Percentiles rank a stretch among this genome's conserved stretches.
Evolutionary conservation across 345 rosid species (phyloP).

Genomic region (Ceriops tagal): DNA sequence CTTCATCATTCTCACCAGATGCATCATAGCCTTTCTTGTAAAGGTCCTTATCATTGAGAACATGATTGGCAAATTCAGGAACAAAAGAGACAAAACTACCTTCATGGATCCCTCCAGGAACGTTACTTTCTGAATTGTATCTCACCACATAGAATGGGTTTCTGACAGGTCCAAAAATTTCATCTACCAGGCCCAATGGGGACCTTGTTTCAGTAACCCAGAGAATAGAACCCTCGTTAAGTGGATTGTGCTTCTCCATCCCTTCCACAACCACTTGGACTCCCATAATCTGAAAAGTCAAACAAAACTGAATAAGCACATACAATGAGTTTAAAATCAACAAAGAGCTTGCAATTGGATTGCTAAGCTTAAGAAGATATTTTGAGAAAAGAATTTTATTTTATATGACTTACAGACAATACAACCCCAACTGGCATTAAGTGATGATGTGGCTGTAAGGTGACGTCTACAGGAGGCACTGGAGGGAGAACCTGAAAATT

Average conservation of each 20-base stretch:
- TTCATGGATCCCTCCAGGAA: constrained; percentile 55
- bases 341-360: not conserved
- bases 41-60: constrained; percentile 64
- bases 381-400: not conserved
- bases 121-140: constrained; percentile 83
- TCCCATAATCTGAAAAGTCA: constrained; percentile 50
- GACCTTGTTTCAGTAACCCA: constrained; percentile 70
- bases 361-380: not conserved
- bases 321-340: not conserved
- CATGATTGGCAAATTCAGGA: constrained; percentile 68
- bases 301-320: not conserved
- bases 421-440: constrained; percentile 77
- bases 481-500: constrained; percentile 66
- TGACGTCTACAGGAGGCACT: constrained; percentile 64
- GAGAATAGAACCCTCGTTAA: constrained; percentile 75
- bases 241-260: constrained; percentile 68
- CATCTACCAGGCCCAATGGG: constrained; percentile 80
- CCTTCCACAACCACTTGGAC: constrained; percentile 88
- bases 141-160: constrained; percentile 82
- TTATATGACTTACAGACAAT: constrained; percentile 56
- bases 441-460: constrained; percentile 61
- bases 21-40: constrained; percentile 95
- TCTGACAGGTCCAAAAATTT: constrained; percentile 92
- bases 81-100: constrained; percentile 74
- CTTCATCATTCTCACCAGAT: constrained; percentile 93